Percentiles rank a stretch among this genome's conserved stretches.
phyloP scores from a whole-genome alignment of 1,139 yeast species.

The Kodamaea fungicola region DNA sequence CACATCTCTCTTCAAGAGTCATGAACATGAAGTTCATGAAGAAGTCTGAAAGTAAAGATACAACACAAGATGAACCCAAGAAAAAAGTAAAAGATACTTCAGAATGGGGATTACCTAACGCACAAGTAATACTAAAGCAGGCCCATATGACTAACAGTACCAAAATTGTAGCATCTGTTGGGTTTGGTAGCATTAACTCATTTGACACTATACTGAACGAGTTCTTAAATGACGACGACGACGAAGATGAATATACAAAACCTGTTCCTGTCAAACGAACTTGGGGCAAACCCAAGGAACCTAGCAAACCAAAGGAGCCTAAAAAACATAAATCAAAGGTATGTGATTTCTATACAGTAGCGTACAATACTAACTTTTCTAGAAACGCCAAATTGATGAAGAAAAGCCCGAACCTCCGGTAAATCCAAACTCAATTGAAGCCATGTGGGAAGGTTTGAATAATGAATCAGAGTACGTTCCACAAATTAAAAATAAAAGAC shows the following conservation, averaged over 20 bases:
- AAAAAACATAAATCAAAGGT: conserved; percentile 7
- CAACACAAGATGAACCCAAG: conserved; percentile 30
- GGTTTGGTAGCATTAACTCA: conserved; percentile 44
- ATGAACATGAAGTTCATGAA: conserved; percentile 70
- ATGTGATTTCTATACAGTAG: conserved; percentile 4
- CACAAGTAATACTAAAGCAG: conserved; percentile 20
- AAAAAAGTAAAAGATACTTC: conserved; percentile 51
- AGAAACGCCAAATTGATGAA: conserved; percentile 2
- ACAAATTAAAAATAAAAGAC: conserved; percentile 16
- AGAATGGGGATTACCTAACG: conserved; percentile 55
- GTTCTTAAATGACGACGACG: conserved; percentile 6
- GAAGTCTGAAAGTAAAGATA: conserved; percentile 23
- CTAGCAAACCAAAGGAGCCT: conserved; percentile 8
- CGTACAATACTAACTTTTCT: conserved; percentile 9
- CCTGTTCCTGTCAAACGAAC: conserved; percentile 3
- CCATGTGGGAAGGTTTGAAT: conserved; percentile 28
- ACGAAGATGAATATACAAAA: conserved; percentile 4
- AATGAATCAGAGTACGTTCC: conserved; percentile 14
- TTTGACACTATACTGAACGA: conserved; percentile 7
- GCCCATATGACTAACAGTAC: conserved; percentile 19
- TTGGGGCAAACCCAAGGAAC: conserved; percentile 13
- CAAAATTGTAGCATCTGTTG: conserved; percentile 35
- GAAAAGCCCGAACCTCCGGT: conserved; percentile 5
- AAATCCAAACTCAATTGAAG: conserved; percentile 18
- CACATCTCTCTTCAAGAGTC: conserved; percentile 49